Conservation (phyloP, 169 alveolate genomes). For the Perkinsus chesapeaki region DNA sequence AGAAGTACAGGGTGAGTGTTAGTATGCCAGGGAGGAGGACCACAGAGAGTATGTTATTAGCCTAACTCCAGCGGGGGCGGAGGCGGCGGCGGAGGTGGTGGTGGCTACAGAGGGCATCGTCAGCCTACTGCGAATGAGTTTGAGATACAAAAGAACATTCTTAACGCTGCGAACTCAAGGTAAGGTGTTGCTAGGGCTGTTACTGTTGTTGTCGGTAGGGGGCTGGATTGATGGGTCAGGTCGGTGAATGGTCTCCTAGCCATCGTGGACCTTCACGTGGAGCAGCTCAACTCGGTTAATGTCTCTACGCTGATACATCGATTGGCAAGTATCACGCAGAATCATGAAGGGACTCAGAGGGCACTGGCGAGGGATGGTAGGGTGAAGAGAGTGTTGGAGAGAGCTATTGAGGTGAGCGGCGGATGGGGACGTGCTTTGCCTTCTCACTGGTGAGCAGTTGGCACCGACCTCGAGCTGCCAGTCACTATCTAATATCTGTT, state of each 20-base stretch:
- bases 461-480: background rate
- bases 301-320: background rate
- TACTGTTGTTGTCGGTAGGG: background rate
- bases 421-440: background rate
- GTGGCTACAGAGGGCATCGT: background rate
- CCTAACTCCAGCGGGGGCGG: background rate
- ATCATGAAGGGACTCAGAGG: background rate
- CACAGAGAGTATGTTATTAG: background rate
- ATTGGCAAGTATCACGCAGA: background rate
- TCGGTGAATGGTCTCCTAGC: background rate
- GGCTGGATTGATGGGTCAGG: background rate
- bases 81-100: background rate
- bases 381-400: background rate
- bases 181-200: background rate
- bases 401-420: background rate
- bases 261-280: background rate
- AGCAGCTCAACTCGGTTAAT: background rate
- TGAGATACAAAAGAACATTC: background rate
- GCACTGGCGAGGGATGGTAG: background rate
- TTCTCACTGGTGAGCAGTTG: background rate
- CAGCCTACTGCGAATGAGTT: background rate
- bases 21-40: background rate
- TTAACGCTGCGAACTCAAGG: background rate
- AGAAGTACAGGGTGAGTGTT: background rate
- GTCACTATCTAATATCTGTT: background rate